Conservation (phyloP, 108 stramenopile species). For the Aureococcus anophagefferens region DNA sequence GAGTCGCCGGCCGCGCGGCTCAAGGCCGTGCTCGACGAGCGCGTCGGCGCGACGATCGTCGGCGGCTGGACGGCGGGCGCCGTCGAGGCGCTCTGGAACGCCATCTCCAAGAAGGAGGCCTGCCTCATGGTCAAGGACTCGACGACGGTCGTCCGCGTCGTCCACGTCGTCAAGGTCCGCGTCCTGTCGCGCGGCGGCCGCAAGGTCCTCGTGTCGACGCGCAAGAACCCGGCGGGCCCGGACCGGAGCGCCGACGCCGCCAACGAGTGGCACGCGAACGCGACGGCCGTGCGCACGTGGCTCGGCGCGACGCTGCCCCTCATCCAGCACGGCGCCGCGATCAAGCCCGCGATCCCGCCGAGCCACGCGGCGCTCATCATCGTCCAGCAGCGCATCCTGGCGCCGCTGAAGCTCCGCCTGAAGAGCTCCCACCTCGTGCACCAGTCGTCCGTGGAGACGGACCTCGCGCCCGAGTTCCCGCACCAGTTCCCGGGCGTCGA, state of each 20-base stretch:
- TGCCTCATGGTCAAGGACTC: background rate
- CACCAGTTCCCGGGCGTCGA: background rate
- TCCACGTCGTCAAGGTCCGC: background rate
- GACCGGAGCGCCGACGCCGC: no score
- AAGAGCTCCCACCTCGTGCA: background rate
- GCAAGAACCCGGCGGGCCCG: no score
- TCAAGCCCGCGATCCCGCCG: background rate
- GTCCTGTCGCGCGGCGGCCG: background rate
- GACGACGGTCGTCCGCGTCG: background rate
- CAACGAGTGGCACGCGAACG: no score
- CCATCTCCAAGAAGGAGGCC: background rate
- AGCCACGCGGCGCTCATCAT: background rate
- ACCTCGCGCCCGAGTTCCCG: background rate
- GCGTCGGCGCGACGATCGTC: no score
- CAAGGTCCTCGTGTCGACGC: background rate
- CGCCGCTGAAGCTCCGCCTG: background rate
- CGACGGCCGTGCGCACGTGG: background rate
- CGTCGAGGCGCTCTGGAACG: no score
- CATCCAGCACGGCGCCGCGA: background rate
- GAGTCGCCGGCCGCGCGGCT: no score
- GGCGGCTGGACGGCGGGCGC: no score
- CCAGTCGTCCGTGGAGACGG: background rate
- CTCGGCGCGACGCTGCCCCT: background rate
- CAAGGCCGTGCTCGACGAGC: no score
- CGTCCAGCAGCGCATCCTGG: background rate